These are phyloP conservation scores for Kickxella alabastrina DNA, from an alignment of 192 early-diverging fungal species.

Conservation along the genomic window DNA sequence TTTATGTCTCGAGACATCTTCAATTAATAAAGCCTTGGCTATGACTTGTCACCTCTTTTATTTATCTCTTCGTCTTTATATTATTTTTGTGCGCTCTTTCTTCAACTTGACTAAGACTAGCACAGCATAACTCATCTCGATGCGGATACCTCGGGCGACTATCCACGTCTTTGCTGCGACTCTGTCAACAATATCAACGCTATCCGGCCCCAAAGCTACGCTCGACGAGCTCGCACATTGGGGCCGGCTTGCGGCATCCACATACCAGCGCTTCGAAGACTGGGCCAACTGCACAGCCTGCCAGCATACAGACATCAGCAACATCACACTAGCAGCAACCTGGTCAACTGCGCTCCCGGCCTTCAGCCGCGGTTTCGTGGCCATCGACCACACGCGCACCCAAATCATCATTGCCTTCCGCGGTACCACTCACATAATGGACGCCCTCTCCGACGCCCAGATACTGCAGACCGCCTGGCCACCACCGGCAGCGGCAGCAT, in stretches of 20 bases:
- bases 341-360: conserved; percentile 28
- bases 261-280: conserved; percentile 37
- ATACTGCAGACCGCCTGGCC: conserved; percentile 19
- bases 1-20: too few relatives aligned
- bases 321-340: conserved; percentile 5
- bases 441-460: conserved; percentile 21
- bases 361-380: conserved; percentile 35
- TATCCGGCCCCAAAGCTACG: too few relatives aligned
- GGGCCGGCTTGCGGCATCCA: conserved; percentile 23
- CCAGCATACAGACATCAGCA: conserved; percentile 12
- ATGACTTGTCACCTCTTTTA: not conserved
- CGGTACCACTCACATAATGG: conserved; percentile 36
- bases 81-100: not conserved
- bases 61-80: conserved; percentile 6
- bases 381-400: conserved; percentile 2
- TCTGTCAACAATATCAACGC: too few relatives aligned
- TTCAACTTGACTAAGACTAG: too few relatives aligned
- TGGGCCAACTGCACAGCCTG: conserved; percentile 13
- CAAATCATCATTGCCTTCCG: conserved; percentile 26
- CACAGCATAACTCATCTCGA: too few relatives aligned
- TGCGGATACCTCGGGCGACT: too few relatives aligned
- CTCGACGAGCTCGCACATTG: conserved; percentile 6
- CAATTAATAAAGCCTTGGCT: not conserved
- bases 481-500: not conserved
- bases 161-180: too few relatives aligned